phyloP scores from a whole-genome alignment of 2,329 filamentous ascomycete genomes.

The Talaromyces sp. region DNA sequence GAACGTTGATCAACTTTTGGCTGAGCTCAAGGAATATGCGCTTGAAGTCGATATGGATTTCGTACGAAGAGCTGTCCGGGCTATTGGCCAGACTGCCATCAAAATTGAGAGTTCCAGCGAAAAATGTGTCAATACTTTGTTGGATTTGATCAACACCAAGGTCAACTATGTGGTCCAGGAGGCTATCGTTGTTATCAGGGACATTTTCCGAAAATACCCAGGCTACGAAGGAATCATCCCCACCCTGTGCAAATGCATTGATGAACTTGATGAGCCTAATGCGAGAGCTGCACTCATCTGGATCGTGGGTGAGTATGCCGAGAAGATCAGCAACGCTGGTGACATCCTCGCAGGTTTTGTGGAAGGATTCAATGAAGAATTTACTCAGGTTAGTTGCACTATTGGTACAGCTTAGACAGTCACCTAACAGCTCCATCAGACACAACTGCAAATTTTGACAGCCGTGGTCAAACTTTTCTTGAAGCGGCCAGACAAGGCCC shows the following conservation, averaged over 20 bases:
- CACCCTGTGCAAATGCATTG: constrained; percentile 91
- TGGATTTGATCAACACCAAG: constrained; percentile 94
- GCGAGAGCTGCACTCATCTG: constrained; percentile 89
- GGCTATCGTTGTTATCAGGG: constrained; percentile 97
- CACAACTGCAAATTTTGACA: constrained; percentile 95
- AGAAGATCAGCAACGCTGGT: constrained; percentile 98
- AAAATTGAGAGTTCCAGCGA: constrained; percentile 95
- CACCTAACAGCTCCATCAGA: constrained; percentile 46
- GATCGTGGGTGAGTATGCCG: constrained; percentile 98
- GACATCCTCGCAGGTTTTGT: constrained; percentile 89
- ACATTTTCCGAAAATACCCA: constrained; percentile 95
- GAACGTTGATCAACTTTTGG: constrained; percentile 90
- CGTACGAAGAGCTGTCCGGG: constrained; percentile 85
- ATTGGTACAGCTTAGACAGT: neutral
- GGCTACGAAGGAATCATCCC: constrained; percentile 98
- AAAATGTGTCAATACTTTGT: constrained; percentile 87
- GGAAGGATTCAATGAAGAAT: constrained; percentile 91
- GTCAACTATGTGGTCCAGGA: constrained; percentile 99
- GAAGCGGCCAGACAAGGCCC: constrained; percentile 89
- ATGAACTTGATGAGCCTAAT: constrained; percentile 90
- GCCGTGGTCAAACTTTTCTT: constrained; percentile 96
- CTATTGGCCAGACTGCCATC: constrained; percentile 96
- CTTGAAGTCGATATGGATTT: constrained; percentile 99
- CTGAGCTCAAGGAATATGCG: constrained; percentile 94
- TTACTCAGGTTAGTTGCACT: constrained; percentile 66